These are phyloP conservation scores for Chlamydomonas urium DNA, from an alignment of 139 green algal genomes.

Conservation along the genomic window DNA sequence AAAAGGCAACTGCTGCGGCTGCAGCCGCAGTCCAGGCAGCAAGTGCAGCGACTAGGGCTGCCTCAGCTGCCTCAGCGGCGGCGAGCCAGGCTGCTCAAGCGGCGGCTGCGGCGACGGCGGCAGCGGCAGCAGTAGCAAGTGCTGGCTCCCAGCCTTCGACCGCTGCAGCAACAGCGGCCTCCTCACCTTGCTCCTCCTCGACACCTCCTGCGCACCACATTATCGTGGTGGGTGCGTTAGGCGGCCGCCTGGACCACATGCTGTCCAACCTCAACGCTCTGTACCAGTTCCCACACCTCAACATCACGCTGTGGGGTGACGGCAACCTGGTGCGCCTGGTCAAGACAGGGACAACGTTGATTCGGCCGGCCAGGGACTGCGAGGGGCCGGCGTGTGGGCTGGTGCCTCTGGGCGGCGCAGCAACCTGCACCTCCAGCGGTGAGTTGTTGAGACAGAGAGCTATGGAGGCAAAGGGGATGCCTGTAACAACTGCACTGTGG, in stretches of 20 bases:
- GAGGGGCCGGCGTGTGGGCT: conserved; percentile 87
- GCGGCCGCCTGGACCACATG: conserved; percentile 90
- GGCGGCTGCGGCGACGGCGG: too few species aligned
- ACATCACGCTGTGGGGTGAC: conserved; percentile 77
- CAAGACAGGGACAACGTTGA: conserved; percentile 44
- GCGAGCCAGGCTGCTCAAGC: not conserved
- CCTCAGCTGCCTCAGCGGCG: too few species aligned
- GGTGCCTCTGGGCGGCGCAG: conserved; percentile 63
- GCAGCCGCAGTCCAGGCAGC: too few species aligned
- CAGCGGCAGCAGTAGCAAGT: too few species aligned
- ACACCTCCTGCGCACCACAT: not conserved
- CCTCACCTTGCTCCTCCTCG: not conserved
- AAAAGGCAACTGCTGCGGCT: too few species aligned
- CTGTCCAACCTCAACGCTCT: conserved; percentile 81
- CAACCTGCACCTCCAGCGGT: conserved; percentile 44
- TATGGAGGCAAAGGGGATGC: too few species aligned
- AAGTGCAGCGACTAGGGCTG: too few species aligned
- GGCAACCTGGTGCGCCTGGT: conserved; percentile 80
- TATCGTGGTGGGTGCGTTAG: conserved; percentile 51
- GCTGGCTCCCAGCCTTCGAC: too few species aligned
- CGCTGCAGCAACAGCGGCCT: too few species aligned
- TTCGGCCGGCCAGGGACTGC: conserved; percentile 41
- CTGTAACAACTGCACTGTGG: too few species aligned
- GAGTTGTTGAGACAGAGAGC: too few species aligned
- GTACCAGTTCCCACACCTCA: conserved; percentile 60